phyloP scores from a whole-genome alignment of 108 stramenopile species.

The Stephanodiscus minutulus region DNA sequence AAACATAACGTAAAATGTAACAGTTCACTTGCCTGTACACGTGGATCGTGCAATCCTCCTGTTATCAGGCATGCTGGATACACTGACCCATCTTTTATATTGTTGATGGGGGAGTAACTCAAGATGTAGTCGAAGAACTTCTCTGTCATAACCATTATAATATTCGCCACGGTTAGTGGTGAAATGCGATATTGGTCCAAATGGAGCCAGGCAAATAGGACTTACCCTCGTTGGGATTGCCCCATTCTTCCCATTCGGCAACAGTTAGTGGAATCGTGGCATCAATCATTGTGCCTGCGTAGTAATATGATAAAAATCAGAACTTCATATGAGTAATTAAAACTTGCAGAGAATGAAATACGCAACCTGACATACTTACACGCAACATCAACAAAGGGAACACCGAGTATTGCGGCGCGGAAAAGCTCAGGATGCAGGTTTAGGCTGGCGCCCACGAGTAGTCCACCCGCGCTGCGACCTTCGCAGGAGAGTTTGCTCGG shows the following conservation, averaged over 20 bases:
- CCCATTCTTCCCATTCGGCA: slow-evolving; percentile 93
- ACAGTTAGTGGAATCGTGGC: slow-evolving; percentile 85
- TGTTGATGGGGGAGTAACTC: slow-evolving; percentile 90
- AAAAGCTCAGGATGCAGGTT: slow-evolving; percentile 91
- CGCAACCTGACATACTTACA: slow-evolving; percentile 37
- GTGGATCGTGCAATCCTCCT: slow-evolving; percentile 94
- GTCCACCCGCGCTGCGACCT: slow-evolving; percentile 77
- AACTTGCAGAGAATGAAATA: slow-evolving; percentile 9
- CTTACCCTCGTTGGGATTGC: slow-evolving; percentile 83
- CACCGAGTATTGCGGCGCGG: slow-evolving; percentile 85
- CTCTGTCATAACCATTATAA: slow-evolving; percentile 49
- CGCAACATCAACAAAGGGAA: slow-evolving; percentile 95
- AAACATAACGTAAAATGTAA: neutral
- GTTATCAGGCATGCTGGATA: slow-evolving; percentile 91
- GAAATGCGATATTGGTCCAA: neutral
- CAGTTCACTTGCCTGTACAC: slow-evolving; percentile 67
- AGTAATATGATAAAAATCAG: neutral
- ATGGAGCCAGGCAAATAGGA: neutral
- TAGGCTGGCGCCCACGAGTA: slow-evolving; percentile 68
- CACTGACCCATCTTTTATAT: slow-evolving; percentile 62
- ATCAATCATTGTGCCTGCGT: slow-evolving; percentile 72
- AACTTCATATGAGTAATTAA: neutral
- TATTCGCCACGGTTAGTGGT: neutral
- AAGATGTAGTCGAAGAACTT: slow-evolving; percentile 72
- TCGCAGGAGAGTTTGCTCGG: slow-evolving; percentile 64